Percentiles rank a stretch among this genome's conserved stretches.
These are phyloP conservation scores for Penicillium griseofulvum DNA, from an alignment of 2,329 filamentous ascomycete species.

Conservation along the genomic window DNA sequence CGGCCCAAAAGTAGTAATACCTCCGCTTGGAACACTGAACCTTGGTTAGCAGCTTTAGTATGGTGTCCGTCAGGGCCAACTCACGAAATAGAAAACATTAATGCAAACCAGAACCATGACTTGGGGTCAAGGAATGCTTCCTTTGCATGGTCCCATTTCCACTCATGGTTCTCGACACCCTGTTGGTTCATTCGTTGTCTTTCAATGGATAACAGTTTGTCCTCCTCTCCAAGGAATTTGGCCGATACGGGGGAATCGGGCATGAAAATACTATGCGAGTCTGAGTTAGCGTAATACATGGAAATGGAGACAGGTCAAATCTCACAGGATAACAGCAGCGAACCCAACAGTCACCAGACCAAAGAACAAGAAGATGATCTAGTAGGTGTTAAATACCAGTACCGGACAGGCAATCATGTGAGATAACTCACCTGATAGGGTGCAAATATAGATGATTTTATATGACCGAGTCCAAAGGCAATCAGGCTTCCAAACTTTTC, in stretches of 20 bases:
- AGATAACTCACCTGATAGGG: constrained; percentile 49
- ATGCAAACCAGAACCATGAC: constrained; percentile 58
- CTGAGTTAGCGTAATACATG: not conserved
- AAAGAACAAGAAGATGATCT: constrained; percentile 37
- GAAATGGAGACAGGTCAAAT: not conserved
- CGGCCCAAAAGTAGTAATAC: constrained; percentile 59
- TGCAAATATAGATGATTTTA: constrained; percentile 44
- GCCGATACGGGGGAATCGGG: constrained; percentile 63
- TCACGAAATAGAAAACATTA: constrained; percentile 55
- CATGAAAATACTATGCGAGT: constrained; percentile 47
- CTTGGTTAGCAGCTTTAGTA: constrained; percentile 4
- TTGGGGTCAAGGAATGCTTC: constrained; percentile 59
- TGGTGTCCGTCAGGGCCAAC: constrained; percentile 6
- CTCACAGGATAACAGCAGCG: constrained; percentile 49
- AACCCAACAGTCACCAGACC: constrained; percentile 54
- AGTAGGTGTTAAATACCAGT: not conserved
- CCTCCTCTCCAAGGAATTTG: constrained; percentile 55
- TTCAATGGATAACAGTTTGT: constrained; percentile 60
- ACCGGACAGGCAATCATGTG: no score
- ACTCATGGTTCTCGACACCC: constrained; percentile 42
- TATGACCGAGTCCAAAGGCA: constrained; percentile 54
- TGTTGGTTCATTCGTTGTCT: constrained; percentile 52
- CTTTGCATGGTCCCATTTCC: constrained; percentile 54
- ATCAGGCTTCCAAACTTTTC: constrained; percentile 51
- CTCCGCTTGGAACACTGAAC: constrained; percentile 53